These are phyloP conservation scores for Abelmoschus esculentus DNA, from an alignment of 345 rosid genomes.

Conservation along the genomic window DNA sequence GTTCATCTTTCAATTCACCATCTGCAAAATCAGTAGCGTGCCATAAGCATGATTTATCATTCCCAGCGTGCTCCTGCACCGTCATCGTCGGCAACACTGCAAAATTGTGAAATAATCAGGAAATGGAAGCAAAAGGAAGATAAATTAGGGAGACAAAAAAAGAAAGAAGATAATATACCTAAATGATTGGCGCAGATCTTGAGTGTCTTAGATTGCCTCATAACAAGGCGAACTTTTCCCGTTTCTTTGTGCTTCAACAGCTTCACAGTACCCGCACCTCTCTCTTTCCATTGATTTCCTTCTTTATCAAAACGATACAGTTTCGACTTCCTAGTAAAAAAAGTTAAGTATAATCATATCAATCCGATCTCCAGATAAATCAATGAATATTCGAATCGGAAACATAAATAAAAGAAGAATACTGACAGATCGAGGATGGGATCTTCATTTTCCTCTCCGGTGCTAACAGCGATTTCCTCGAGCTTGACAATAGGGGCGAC, in stretches of 20 bases:
- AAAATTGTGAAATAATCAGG: background rate
- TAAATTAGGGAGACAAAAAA: background rate
- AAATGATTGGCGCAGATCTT: conserved; percentile 99
- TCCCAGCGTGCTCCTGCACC: conserved; percentile 66
- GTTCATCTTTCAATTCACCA: conserved; percentile 66
- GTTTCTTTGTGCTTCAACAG: conserved; percentile 68
- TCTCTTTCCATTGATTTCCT: conserved; percentile 29
- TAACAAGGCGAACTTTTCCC: conserved; percentile 82
- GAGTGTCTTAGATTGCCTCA: conserved; percentile 90
- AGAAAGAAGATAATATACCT: conserved; percentile 30
- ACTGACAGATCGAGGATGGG: conserved; percentile 70
- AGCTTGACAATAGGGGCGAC: conserved; percentile 80
- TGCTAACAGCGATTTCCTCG: conserved; percentile 66
- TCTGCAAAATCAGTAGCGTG: conserved; percentile 58
- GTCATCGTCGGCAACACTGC: conserved; percentile 45
- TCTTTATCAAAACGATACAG: conserved; percentile 81
- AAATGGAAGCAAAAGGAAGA: background rate
- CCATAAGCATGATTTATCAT: conserved; percentile 67
- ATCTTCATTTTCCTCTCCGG: conserved; percentile 91
- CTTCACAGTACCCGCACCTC: conserved; percentile 75
- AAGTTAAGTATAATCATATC: background rate
- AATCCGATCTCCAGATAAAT: background rate
- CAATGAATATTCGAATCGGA: background rate
- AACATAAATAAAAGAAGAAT: background rate
- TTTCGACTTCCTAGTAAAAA: conserved; percentile 62